Conservation (phyloP, 163 green algal species). For the Scenedesmus sp. region DNA sequence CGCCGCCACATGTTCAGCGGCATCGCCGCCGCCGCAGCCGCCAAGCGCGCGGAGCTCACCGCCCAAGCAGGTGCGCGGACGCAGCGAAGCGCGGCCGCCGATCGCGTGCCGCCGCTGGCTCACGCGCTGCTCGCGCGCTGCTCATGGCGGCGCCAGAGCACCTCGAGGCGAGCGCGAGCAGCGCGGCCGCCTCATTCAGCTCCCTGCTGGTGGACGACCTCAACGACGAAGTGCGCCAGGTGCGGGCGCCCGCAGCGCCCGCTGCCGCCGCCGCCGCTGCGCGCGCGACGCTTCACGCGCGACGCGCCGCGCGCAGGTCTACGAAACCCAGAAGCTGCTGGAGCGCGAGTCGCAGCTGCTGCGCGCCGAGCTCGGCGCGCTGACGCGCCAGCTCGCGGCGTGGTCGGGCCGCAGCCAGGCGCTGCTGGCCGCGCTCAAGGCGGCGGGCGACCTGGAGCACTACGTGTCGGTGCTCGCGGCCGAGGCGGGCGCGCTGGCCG, state of each 20-base stretch:
- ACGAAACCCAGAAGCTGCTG: conserved; percentile 40
- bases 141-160: too few species aligned
- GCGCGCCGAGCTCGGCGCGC: conserved; percentile 13
- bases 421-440: conserved; percentile 37
- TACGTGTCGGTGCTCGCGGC: conserved; percentile 34
- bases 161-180: background rate
- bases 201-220: conserved; percentile 24
- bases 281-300: background rate
- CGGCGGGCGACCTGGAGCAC: conserved; percentile 42
- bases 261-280: background rate
- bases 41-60: conserved; percentile 11
- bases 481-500: conserved; percentile 24
- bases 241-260: background rate
- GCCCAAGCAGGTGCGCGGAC: conserved; percentile 19
- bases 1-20: too few species aligned
- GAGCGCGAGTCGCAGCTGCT: conserved; percentile 43
- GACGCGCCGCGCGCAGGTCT: conserved; percentile 1
- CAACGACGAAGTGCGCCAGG: conserved; percentile 45
- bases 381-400: background rate
- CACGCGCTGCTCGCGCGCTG: background rate
- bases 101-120: background rate
- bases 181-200: conserved; percentile 3
- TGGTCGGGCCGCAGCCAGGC: conserved; percentile 31
- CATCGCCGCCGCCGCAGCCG: background rate
- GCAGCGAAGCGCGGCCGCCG: background rate